These are phyloP conservation scores for Salvia splendens DNA, from an alignment of 257 asterid genomes.

Conservation along the genomic window DNA sequence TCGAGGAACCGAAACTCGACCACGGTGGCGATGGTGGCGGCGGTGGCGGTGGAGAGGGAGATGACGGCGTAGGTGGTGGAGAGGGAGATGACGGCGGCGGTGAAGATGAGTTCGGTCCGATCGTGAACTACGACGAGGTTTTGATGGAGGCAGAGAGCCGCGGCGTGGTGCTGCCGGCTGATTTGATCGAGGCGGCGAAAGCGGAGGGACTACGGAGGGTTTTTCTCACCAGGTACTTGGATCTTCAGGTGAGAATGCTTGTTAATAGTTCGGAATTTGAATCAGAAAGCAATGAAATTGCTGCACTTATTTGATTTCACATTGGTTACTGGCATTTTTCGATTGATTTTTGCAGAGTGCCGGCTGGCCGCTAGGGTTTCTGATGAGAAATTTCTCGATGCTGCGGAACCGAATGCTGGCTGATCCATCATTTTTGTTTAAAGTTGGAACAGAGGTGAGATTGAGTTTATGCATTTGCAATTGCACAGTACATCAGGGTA, in stretches of 20 bases:
- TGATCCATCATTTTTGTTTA: slow-evolving; percentile 90
- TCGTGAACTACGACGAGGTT: slow-evolving; percentile 68
- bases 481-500: background rate
- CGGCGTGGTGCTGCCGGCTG: slow-evolving; percentile 71
- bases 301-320: background rate
- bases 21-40: slow-evolving; percentile 53
- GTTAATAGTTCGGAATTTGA: slow-evolving; percentile 6
- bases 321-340: slow-evolving; percentile 14
- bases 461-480: slow-evolving; percentile 18
- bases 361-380: slow-evolving; percentile 76
- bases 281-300: background rate
- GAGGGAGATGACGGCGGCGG: slow-evolving; percentile 49
- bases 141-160: slow-evolving; percentile 61
- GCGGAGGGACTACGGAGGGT: slow-evolving; percentile 61
- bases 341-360: slow-evolving; percentile 57
- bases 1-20: slow-evolving; percentile 43
- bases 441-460: slow-evolving; percentile 94
- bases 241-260: slow-evolving; percentile 62
- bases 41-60: slow-evolving; percentile 51
- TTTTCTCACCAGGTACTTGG: slow-evolving; percentile 79
- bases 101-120: slow-evolving; percentile 72
- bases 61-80: slow-evolving; percentile 55
- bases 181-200: slow-evolving; percentile 87
- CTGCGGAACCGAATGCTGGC: slow-evolving; percentile 91
- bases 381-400: slow-evolving; percentile 77